Evolutionary conservation across 352 stramenopile genomes (phyloP), one percentile per base, ranked within the genome.

Genomic region (Pythium aquatile): DNA sequence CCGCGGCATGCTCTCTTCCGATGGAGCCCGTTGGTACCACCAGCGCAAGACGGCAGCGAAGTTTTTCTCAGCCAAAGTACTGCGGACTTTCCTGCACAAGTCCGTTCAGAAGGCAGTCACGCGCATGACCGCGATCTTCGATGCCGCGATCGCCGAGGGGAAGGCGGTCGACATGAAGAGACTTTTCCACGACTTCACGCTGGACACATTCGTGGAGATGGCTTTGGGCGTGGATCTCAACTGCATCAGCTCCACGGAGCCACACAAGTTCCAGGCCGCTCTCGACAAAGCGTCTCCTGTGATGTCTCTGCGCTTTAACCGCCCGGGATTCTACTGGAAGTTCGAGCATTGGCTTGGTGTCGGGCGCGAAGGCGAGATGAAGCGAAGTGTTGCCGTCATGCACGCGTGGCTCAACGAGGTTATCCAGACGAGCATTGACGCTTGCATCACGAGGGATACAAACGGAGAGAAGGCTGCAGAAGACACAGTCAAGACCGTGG

Each of bases 201-300:
- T 85, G n/a, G 74, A 82, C 54, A 75, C 74, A 17, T 88, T 86
- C 47, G 68, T 73, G 0, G 74, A 85, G n/a, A 68, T 86, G 28
- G 68, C 65, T 5, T 73, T 88, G 26, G 79, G 76, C 3, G 49
- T 84, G 29, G 61, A 83, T 51, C 70, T 74, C 39, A 68, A 83
- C 32, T 70, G 69, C 3, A 63, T 84, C 14, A 70, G 74, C 46
- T 61, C 58, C 1, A 58, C 51, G 8, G 65, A 79, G 26, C 64
- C 69, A 42, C 71, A 78, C 16, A 48, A 68, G 47, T 91, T 90
- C 44, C 73, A 80, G 32, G n/a, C 76, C 11, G 76, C 77, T 4
- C 68, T 90, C 37, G 68, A 76, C 44, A 55, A 37, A 2, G 51
- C 65, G 0, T 54, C 74, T 10, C 63, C 74, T 24, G 54, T 82